Base-by-base conservation (phyloP, 805 yeast genomes). In the Kluyveromyces lactis region DNA sequence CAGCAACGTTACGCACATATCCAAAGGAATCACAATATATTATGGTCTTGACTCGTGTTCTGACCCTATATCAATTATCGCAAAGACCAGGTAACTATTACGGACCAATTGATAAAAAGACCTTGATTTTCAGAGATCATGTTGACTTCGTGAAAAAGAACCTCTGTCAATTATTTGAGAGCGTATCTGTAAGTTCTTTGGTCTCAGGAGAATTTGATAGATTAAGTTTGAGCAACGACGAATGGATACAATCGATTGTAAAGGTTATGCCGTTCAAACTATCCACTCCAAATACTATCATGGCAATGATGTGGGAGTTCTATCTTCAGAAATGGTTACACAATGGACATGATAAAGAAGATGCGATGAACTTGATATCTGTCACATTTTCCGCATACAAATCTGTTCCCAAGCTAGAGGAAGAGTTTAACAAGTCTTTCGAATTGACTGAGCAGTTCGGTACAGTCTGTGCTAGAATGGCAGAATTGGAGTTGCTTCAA, bases 31-130 rank as follows among this genome's bases (percentile, higher is more conserved):
- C 61, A 8, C 43, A 56, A 21, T 56, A 65, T 9, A 63, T 70
- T 12, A 52, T 63, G 18, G 50, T 77, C 33, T 58, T 77, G 16
- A 58, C 77, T 6, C 71, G 81, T 45, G 56, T 78, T 9, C 62
- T 74, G 12, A 58, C 72, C 3, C 56, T 77, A 4, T 60, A 75
- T 28, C 61, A 68, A 15, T 52, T 70, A 3, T 65, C 69, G 4
- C 79, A 79, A 33, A 67, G 63, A 51, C 75, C 75, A 19, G 66
- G 66, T 29, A 74, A 72, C 36, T 79, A 75, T 60, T 71, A 72
- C 33, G 89, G 89, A 2, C 87, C 86, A 11, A 67, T 86, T 26
- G 82, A 86, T 13, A 73, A 80, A 47, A 71, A 75, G 28, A 64
- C 85, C 26, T 64, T 84, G 36, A 72, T 76, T 32, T 82, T 81